Conservation (phyloP, 2,329 filamentous ascomycete species). For the Hypoxylon sp. region DNA sequence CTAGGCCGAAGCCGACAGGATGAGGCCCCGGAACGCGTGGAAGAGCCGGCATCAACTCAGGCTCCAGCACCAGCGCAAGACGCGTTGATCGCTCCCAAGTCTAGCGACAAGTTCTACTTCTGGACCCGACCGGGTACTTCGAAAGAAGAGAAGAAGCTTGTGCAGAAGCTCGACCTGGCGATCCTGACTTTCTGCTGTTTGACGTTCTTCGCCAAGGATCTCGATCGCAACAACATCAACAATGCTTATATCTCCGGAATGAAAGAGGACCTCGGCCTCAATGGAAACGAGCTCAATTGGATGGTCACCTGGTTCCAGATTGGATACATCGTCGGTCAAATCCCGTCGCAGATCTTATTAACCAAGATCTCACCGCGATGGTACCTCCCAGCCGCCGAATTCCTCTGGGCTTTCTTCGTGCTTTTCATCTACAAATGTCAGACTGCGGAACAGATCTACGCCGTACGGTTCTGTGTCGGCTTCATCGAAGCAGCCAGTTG, state of each 20-base stretch:
- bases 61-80: conserved; percentile 12
- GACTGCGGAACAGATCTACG: conserved; percentile 50
- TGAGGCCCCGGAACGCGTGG: conserved; percentile 8
- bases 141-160: conserved; percentile 37
- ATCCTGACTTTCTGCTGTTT: conserved; percentile 44
- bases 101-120: conserved; percentile 39
- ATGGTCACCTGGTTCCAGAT: conserved; percentile 40
- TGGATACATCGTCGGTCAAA: conserved; percentile 41
- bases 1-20: conserved; percentile 16
- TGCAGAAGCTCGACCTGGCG: conserved; percentile 37
- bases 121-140: conserved; percentile 43
- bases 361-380: conserved; percentile 42
- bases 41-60: conserved; percentile 4
- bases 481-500: conserved; percentile 45
- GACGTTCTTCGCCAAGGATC: conserved; percentile 43
- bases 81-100: conserved; percentile 22
- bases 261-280: conserved; percentile 49
- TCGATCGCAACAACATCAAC: conserved; percentile 47
- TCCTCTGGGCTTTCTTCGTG: conserved; percentile 42
- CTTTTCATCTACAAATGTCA: conserved; percentile 45
- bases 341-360: conserved; percentile 38
- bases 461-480: conserved; percentile 50
- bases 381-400: conserved; percentile 43
- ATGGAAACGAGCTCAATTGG: conserved; percentile 50
- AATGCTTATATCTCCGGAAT: conserved; percentile 54